A percentile compares a stretch with the other conserved stretches of the same genome.
These are phyloP conservation scores for Combretum micranthum DNA, from an alignment of 345 rosid genomes.

Conservation along the genomic window DNA sequence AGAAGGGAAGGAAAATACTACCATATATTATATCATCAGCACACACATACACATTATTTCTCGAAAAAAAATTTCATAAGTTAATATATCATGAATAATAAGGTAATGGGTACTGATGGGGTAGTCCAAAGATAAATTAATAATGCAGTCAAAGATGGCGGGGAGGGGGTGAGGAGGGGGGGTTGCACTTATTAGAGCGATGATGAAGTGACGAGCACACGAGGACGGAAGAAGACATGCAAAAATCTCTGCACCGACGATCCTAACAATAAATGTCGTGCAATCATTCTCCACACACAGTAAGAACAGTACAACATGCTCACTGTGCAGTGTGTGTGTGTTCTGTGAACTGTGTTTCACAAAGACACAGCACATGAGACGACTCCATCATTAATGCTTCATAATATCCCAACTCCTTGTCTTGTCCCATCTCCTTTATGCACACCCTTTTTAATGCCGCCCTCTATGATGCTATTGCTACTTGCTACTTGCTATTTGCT, in stretches of 20 bases:
- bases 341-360: neutral
- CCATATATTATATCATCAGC: too few relatives aligned
- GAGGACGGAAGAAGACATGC: slow-evolving; percentile 22
- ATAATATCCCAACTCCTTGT: slow-evolving; percentile 7
- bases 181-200: slow-evolving; percentile 15
- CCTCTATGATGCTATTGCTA: too few relatives aligned
- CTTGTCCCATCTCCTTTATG: too few relatives aligned
- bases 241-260: slow-evolving; percentile 10
- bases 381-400: slow-evolving; percentile 27
- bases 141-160: neutral
- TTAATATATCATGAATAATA: too few relatives aligned
- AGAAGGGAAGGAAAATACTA: too few relatives aligned
- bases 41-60: too few relatives aligned
- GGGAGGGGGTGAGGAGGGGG: neutral
- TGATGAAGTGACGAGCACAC: slow-evolving; percentile 32
- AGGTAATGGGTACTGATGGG: too few relatives aligned
- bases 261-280: slow-evolving; percentile 5
- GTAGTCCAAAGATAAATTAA: slow-evolving; percentile 1
- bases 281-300: slow-evolving; percentile 6
- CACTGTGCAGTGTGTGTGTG: too few relatives aligned
- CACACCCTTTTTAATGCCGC: too few relatives aligned
- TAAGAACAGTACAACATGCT: too few relatives aligned
- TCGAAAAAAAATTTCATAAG: too few relatives aligned
- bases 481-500: too few relatives aligned
- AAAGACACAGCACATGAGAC: slow-evolving; percentile 26